Base-by-base conservation (phyloP, 1,284 basidiomycete species). In the Phaffia rhodozyma region DNA sequence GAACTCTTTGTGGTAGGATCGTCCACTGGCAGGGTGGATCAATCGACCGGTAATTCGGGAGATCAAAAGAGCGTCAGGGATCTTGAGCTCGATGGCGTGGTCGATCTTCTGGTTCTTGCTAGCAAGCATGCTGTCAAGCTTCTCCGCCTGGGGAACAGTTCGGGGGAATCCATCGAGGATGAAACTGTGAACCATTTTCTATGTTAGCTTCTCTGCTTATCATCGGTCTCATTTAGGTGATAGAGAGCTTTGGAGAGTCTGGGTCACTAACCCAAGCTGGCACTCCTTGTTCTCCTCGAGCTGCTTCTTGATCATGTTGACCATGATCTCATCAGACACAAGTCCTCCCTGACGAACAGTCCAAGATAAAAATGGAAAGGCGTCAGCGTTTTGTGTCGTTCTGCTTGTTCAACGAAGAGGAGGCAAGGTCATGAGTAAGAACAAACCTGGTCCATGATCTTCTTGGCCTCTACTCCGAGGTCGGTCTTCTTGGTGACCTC, bases 121-220 rank as follows among this genome's bases (percentile, higher is more conserved):
- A 25, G 79, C 73, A 58, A 98, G 84, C 94, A 98, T 97, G 68
- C 80, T 78, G 75, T 97, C 94, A 67, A 98, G 85, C 78, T 97
- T 98, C 78, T 92, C 84, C 5, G 94, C 96, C 74, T 98, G 96
- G n/a, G 89, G 86, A 51, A 97, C 91, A 20, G 94, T 98, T 58
- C 96, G 88, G 47, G 94, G 94, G 84, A 98, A 98, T 25, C 94
- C 94, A 73, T 98, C 94, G 58, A 98, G 83, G 68, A 98, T 96
- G 78, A 98, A 98, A 56, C 92, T 96, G 66, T 29, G 5, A 21
- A 34, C 9, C 32, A 34, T 34, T 34, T 34, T 34, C 32, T 34
- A 34, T 4, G 9, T 34, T 9, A 34, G 32, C 9, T 9, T 34
- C 9, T 34, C 32, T 34, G 4, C 32, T 9, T 34, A 9, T 34